phyloP scores from a whole-genome alignment of 2,329 filamentous ascomycete genomes.

The Tothia fuscella region DNA sequence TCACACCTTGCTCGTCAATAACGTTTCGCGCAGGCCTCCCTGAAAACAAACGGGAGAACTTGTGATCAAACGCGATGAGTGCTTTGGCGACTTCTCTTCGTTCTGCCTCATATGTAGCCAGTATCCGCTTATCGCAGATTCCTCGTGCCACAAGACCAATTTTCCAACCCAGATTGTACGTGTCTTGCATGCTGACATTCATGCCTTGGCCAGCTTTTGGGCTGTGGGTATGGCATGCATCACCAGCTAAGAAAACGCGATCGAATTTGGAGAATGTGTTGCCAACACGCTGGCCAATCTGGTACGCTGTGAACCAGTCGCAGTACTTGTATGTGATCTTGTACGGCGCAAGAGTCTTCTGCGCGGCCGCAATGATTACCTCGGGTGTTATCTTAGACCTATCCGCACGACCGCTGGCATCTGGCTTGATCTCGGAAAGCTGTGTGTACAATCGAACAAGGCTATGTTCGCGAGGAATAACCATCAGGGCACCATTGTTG shows the following conservation, averaged over 20 bases:
- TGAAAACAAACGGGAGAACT: conserved; percentile 35
- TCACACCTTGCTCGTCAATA: conserved; percentile 48
- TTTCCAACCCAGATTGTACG: conserved; percentile 48
- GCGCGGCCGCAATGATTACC: conserved; percentile 49
- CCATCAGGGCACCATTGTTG: conserved; percentile 47
- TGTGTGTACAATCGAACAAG: conserved; percentile 55
- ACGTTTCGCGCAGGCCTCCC: conserved; percentile 44
- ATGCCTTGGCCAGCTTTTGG: conserved; percentile 60
- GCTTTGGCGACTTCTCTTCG: conserved; percentile 50
- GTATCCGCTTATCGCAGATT: conserved; percentile 26
- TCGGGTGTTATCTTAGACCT: conserved; percentile 52
- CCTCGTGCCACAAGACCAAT: conserved; percentile 37
- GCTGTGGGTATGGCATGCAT: conserved; percentile 48
- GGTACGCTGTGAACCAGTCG: conserved; percentile 56
- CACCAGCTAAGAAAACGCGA: conserved; percentile 58
- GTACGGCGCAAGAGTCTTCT: conserved; percentile 55
- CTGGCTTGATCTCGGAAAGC: conserved; percentile 38
- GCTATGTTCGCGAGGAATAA: conserved; percentile 53
- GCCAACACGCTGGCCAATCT: conserved; percentile 52
- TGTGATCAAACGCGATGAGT: conserved; percentile 45
- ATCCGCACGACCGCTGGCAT: conserved; percentile 38
- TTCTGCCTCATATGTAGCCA: conserved; percentile 42
- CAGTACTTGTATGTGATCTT: conserved; percentile 51
- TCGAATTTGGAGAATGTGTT: conserved; percentile 42
- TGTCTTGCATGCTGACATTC: conserved; percentile 61